Percentiles rank a stretch among this genome's conserved stretches.
Evolutionary conservation across 2,329 filamentous ascomycete species (phyloP).

Genomic region (Tolypocladium endophyticum): DNA sequence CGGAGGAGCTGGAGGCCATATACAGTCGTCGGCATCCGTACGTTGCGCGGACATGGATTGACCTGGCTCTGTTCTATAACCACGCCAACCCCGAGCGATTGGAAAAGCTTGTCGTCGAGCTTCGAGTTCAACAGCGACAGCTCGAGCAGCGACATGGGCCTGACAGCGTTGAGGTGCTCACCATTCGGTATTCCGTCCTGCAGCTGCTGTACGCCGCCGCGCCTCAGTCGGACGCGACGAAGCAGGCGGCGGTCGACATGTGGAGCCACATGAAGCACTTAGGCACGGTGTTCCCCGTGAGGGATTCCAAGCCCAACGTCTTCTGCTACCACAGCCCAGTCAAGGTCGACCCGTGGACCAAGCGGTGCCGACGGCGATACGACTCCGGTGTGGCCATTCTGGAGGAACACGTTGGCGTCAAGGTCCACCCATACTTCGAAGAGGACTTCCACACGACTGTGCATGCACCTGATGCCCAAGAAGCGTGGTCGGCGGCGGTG

Average conservation of each 20-base stretch:
- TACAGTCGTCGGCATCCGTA: conserved; percentile 32
- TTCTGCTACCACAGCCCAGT: conserved; percentile 33
- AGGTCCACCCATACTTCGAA: conserved; percentile 29
- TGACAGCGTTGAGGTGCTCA: conserved; percentile 23
- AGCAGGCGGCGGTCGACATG: conserved; percentile 24
- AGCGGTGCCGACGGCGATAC: conserved; percentile 30
- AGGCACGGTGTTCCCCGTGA: conserved; percentile 23
- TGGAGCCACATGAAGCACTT: conserved; percentile 25
- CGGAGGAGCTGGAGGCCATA: conserved; percentile 33
- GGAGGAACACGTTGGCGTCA: conserved; percentile 26
- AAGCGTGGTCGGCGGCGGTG: conserved; percentile 26
- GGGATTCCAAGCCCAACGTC: conserved; percentile 24
- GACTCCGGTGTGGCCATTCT: conserved; percentile 25
- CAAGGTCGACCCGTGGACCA: conserved; percentile 32
- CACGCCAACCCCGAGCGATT: conserved; percentile 24
- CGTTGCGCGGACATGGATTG: conserved; percentile 30
- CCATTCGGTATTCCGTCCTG: conserved; percentile 28
- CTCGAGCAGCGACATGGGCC: conserved; percentile 23
- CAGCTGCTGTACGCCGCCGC: conserved; percentile 26
- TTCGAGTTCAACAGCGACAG: conserved; percentile 22
- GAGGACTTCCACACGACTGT: conserved; percentile 31
- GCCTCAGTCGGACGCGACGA: conserved; percentile 22
- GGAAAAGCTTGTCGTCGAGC: conserved; percentile 25
- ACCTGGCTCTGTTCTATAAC: conserved; percentile 28
- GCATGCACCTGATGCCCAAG: conserved; percentile 25